Evolutionary conservation across 2,329 filamentous ascomycete species (phyloP), one percentile per base, ranked within the genome.

Genomic region (Colletotrichum sojae): DNA sequence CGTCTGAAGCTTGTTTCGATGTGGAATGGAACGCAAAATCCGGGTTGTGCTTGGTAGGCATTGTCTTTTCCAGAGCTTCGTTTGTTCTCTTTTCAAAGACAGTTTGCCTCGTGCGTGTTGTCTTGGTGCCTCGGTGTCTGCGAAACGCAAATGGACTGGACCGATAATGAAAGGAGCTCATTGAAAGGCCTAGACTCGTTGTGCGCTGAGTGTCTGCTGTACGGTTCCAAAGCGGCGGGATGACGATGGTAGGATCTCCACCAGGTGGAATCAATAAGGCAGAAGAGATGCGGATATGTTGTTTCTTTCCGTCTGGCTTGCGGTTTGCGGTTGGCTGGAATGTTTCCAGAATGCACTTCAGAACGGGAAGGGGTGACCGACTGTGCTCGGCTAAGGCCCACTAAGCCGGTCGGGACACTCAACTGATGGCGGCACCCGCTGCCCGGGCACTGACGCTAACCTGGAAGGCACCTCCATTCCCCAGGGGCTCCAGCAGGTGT

Each of bases 1-100:
- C 36, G 40, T 46, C 66, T 51, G 62, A 69, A 69, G 66, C 55
- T 65, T 69, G 66, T 66, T 64, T 69, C 54, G 36, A 18, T 20
- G 15, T 16, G 54, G 40, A 27, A 66, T 40, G 25, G 51, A 51
- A n/a, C 16, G 49, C n/a, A 15, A 12, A 65, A 31, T 13, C 18
- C 31, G 49, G 22, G 39, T 52, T 20, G 51, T 25, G 22, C 22
- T 25, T 25, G 22, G 22, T 16, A 36, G 45, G 45, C 16, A 46
- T 53, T 55, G 43, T 45, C 43, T 56, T 27, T 18, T 31, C 10
- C 10, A 36, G 31, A 10, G 31, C 16, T n/a, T 12, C 31, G 22
- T 54, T 43, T 46, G 25, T 54, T 31, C 20, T 39, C 18, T 36
- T 40, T 20, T 43, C 54, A 61, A 61, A 53, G 48, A 20, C 36